Evolutionary conservation across 2,329 filamentous ascomycete genomes (phyloP).

Genomic region (Fusarium domesticum): DNA sequence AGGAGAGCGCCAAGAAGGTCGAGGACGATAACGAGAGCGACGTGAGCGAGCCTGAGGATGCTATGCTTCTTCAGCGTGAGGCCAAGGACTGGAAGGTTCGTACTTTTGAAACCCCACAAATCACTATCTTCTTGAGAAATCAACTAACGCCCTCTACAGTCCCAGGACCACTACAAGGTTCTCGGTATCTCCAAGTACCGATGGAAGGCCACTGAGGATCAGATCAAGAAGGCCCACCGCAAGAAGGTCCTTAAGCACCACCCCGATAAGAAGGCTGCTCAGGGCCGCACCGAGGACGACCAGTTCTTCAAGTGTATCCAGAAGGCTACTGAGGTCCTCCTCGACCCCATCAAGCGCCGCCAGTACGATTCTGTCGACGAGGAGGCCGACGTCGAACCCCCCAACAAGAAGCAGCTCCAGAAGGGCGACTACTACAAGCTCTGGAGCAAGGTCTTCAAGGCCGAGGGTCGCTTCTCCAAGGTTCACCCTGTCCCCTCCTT

Average conservation of each 20-base stretch:
- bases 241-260: slow-evolving; percentile 99
- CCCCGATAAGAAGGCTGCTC: slow-evolving; percentile 96
- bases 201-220: slow-evolving; percentile 88
- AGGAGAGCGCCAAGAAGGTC: slow-evolving; percentile 91
- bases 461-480: slow-evolving; percentile 91
- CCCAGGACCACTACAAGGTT: slow-evolving; percentile 96
- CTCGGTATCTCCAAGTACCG: slow-evolving; percentile 91
- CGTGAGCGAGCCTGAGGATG: slow-evolving; percentile 90
- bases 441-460: slow-evolving; percentile 86
- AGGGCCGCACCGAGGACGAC: slow-evolving; percentile 84
- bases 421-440: slow-evolving; percentile 94
- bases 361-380: slow-evolving; percentile 98
- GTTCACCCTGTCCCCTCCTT: slow-evolving; percentile 82
- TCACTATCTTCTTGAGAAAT: neutral
- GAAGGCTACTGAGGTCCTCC: slow-evolving; percentile 90
- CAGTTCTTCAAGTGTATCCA: slow-evolving; percentile 99
- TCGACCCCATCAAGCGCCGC: slow-evolving; percentile 86
- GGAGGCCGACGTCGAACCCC: slow-evolving; percentile 85
- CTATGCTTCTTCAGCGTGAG: slow-evolving; percentile 85
- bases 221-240: slow-evolving; percentile 98
- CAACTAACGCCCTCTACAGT: slow-evolving; percentile 43
- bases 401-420: slow-evolving; percentile 82
- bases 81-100: slow-evolving; percentile 99
- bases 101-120: neutral
- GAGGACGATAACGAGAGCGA: slow-evolving; percentile 88